Base-by-base conservation (phyloP, 73 alveolate species). In the Stentor roeselii region DNA sequence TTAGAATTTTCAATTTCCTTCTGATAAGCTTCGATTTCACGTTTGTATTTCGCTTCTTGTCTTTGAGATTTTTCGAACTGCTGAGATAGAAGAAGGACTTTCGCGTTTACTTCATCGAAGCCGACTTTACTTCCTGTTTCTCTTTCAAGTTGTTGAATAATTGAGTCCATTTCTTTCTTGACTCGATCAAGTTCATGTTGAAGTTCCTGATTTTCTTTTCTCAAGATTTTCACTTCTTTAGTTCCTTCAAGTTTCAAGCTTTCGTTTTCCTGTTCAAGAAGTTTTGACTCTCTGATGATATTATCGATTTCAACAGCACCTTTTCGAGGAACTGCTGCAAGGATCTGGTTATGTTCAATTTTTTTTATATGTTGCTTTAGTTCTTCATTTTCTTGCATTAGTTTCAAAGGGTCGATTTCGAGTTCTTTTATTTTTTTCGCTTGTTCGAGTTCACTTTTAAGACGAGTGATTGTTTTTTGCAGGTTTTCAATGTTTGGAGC, bases 401-500 rank as follows among this genome's bases (percentile, higher is more conserved):
- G n/a, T 30, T n/a, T 30, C 34, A 30, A n/a, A 21, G 37, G 37
- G 37, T 67, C 80, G 0, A 21, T 21, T n/a, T 67, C 41, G 0
- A 32, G 41, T 21, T 11, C 41, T 27, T 37, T 34, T 11, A 35
- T 11, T 34, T 34, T 15, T 35, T 76, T 76, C 1, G 27, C 78
- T 39, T 76, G 30, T 32, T 76, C 84, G n/a, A 80, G 87, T 74
- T 90, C 89, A n/a, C 75, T 83, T 31, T 90, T 83, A 76, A 92
- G 84, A 40, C 94, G 78, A 3, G 78, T 86, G 11, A 92, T 90
- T 6, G 94, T 90, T 39, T 84, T 60, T 75, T 89, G 76, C 36
- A 92, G 82, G 32, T 78, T 21, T 38, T 90, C 92, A 3, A 84
- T 39, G 42, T 90, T 90, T 6, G 97, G 95, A 60, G 85, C 86